These are phyloP conservation scores for Rhodotorula sp. DNA, from an alignment of 1,284 basidiomycete genomes.

Conservation along the genomic window DNA sequence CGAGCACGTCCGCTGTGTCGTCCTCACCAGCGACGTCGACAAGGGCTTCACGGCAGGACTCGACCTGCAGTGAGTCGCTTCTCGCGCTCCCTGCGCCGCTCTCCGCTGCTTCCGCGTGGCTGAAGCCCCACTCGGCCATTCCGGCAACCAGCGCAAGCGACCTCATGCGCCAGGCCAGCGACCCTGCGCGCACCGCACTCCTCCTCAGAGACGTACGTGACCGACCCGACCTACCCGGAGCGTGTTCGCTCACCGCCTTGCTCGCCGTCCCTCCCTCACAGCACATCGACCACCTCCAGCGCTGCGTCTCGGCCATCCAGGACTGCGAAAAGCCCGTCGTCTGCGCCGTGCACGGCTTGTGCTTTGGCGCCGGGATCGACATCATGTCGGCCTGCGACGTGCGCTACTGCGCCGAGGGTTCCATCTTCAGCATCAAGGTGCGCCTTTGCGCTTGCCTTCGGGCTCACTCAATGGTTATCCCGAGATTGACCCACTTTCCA, in stretches of 20 bases:
- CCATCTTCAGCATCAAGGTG: constrained; percentile 76
- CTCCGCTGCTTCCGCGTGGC: neutral
- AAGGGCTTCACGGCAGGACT: constrained; percentile 79
- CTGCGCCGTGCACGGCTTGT: constrained; percentile 73
- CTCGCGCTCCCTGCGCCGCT: too few species aligned
- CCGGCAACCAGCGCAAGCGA: constrained; percentile 12
- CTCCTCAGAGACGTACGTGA: constrained; percentile 46
- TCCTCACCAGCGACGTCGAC: constrained; percentile 67
- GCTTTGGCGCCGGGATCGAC: constrained; percentile 69
- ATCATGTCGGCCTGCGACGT: constrained; percentile 79
- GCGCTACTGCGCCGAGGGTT: constrained; percentile 63
- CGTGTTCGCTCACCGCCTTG: neutral
- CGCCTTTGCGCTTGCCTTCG: constrained; percentile 22
- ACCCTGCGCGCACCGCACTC: constrained; percentile 37
- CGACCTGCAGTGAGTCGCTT: constrained; percentile 59
- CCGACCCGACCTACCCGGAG: neutral
- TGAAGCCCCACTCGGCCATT: neutral
- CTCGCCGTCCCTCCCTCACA: neutral
- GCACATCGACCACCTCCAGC: constrained; percentile 62
- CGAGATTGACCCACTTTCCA: neutral
- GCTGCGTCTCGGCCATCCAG: constrained; percentile 68
- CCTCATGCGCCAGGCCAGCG: constrained; percentile 28
- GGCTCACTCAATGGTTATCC: neutral
- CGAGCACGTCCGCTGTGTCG: constrained; percentile 66
- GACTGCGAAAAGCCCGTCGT: constrained; percentile 81